Conservation (phyloP, 305 asterid species). For the Fraxinus floribunda region DNA sequence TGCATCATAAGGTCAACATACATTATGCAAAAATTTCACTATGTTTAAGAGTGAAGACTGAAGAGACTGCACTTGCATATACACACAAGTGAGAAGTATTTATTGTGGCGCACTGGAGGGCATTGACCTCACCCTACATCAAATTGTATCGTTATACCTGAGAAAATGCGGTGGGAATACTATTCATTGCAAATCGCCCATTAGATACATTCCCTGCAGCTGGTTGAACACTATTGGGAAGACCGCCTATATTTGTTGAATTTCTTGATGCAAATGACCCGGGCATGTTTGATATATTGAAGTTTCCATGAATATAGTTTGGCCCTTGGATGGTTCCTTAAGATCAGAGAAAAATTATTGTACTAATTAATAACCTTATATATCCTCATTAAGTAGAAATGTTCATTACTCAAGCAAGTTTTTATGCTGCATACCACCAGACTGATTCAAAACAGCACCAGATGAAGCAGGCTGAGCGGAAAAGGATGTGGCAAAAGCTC, state of each 20-base stretch:
- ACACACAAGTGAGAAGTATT: slow-evolving; percentile 8
- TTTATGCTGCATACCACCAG: slow-evolving; percentile 42
- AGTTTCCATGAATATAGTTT: slow-evolving; percentile 72
- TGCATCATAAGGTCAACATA: slow-evolving; percentile 37
- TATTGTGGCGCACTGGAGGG: slow-evolving; percentile 8
- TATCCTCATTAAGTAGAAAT: slow-evolving; percentile 16
- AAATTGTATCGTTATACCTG: slow-evolving; percentile 51
- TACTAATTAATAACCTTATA: background rate
- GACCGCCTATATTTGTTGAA: slow-evolving; percentile 57
- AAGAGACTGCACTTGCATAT: slow-evolving; percentile 15
- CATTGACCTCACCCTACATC: slow-evolving; percentile 14
- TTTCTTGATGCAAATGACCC: slow-evolving; percentile 71
- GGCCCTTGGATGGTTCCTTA: slow-evolving; percentile 65
- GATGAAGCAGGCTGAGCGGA: slow-evolving; percentile 74
- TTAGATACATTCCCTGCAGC: slow-evolving; percentile 59
- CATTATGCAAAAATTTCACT: background rate
- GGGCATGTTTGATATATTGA: slow-evolving; percentile 65
- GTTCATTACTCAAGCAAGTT: slow-evolving; percentile 18
- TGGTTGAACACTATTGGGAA: slow-evolving; percentile 73
- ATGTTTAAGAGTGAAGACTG: background rate
- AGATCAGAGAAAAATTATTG: slow-evolving; percentile 5
- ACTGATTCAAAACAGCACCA: slow-evolving; percentile 61
- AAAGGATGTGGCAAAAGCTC: slow-evolving; percentile 59
- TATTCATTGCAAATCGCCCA: slow-evolving; percentile 64
- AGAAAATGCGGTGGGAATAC: slow-evolving; percentile 66